Conservation (phyloP, 148 eudicot species). For the Chenopodium berlandieri region DNA sequence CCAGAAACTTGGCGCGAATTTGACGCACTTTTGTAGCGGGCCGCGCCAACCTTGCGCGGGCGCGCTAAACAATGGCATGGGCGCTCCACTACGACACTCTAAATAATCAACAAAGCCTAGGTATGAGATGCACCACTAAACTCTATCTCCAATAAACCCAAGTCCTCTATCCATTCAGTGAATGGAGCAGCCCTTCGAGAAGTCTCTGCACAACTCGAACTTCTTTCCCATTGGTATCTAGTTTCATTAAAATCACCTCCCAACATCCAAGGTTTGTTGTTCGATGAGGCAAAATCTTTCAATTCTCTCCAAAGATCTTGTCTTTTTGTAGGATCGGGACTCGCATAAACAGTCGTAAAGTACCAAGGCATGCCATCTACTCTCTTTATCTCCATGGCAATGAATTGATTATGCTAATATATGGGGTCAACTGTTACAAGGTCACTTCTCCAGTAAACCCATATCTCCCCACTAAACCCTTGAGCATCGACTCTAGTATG, state of each 20-base stretch:
- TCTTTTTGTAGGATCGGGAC: not conserved
- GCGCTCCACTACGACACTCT: too few species aligned
- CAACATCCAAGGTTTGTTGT: not conserved
- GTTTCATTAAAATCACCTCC: slow-evolving; percentile 7
- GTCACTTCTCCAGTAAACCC: too few species aligned
- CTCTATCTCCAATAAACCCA: not conserved
- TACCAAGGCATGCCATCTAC: not conserved
- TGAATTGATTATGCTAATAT: not conserved
- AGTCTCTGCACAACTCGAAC: not conserved
- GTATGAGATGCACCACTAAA: not conserved
- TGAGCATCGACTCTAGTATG: too few species aligned
- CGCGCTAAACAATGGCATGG: too few species aligned
- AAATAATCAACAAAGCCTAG: not conserved
- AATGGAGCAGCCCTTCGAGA: not conserved
- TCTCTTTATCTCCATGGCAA: not conserved
- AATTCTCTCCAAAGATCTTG: not conserved
- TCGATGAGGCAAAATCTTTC: not conserved
- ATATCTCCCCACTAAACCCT: too few species aligned
- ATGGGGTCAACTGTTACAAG: not conserved
- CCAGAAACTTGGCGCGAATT: too few species aligned
- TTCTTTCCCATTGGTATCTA: not conserved
- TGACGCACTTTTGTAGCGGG: too few species aligned
- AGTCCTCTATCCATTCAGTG: not conserved
- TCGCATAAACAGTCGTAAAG: not conserved
- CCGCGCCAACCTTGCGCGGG: too few species aligned